A percentile compares a stretch with the other conserved stretches of the same genome.
phyloP scores from a whole-genome alignment of 2,329 filamentous ascomycete genomes.

The Fusarium chaquense region DNA sequence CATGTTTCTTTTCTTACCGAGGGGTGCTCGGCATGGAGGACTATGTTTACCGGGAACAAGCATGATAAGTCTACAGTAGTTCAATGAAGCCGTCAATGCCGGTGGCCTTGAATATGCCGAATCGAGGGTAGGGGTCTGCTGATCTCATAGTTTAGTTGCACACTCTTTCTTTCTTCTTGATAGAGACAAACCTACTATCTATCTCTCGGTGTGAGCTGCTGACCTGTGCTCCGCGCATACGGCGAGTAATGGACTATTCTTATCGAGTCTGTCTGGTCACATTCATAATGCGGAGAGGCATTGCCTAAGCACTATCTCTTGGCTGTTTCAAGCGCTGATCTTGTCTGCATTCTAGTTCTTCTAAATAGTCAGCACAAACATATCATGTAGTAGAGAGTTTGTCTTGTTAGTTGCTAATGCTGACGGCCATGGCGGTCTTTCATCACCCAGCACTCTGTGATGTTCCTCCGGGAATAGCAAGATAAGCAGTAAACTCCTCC shows the following conservation, averaged over 20 bases:
- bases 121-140: slow-evolving; percentile 28
- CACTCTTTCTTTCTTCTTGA: neutral
- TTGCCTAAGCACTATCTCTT: slow-evolving; percentile 23
- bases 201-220: slow-evolving; percentile 30
- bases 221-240: slow-evolving; percentile 12
- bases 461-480: slow-evolving; percentile 10
- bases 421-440: neutral
- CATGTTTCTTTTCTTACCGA: slow-evolving; percentile 19
- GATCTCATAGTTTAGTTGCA: slow-evolving; percentile 15
- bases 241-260: neutral
- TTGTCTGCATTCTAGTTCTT: neutral
- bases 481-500: slow-evolving; percentile 1
- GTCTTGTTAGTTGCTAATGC: slow-evolving; percentile 5
- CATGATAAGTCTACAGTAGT: slow-evolving; percentile 16
- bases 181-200: neutral
- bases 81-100: slow-evolving; percentile 6
- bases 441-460: neutral
- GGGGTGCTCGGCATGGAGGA: slow-evolving; percentile 13
- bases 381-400: neutral
- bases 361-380: neutral
- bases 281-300: slow-evolving; percentile 9
- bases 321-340: slow-evolving; percentile 16
- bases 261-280: neutral
- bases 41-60: slow-evolving; percentile 11
- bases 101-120: neutral